These are phyloP conservation scores for Tolypocladium ophioglossoides DNA, from an alignment of 2,329 filamentous ascomycete genomes.

Conservation along the genomic window DNA sequence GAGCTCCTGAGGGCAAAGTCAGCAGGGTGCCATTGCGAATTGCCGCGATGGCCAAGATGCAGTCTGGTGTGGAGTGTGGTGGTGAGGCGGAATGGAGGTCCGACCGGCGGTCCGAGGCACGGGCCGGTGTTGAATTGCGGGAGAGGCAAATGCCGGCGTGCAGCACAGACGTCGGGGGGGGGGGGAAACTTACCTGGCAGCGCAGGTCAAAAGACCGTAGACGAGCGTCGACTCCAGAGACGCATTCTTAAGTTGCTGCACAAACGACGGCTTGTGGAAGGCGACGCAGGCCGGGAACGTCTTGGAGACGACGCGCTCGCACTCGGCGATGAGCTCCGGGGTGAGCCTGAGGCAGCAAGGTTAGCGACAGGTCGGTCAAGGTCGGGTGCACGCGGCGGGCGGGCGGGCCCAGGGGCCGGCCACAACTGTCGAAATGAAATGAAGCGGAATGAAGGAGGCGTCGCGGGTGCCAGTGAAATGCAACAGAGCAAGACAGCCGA, in stretches of 20 bases:
- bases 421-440: neutral
- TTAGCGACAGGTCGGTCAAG: slow-evolving; percentile 9
- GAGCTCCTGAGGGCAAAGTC: slow-evolving; percentile 35
- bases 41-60: slow-evolving; percentile 1
- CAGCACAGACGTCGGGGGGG: slow-evolving; percentile 2
- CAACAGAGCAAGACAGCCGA: neutral
- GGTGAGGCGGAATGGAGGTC: neutral
- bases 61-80: neutral
- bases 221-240: slow-evolving; percentile 45
- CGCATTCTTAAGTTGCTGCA: slow-evolving; percentile 48
- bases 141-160: slow-evolving; percentile 6
- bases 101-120: neutral
- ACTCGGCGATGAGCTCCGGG: slow-evolving; percentile 47
- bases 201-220: slow-evolving; percentile 46
- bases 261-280: slow-evolving; percentile 52
- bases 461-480: neutral
- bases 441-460: neutral
- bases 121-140: slow-evolving; percentile 7
- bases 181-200: slow-evolving; percentile 47
- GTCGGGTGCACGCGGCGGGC: neutral
- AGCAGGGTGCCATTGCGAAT: neutral
- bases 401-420: neutral
- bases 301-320: slow-evolving; percentile 50
- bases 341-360: slow-evolving; percentile 29
- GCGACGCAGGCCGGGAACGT: slow-evolving; percentile 51